Evolutionary conservation across 345 rosid species (phyloP).

Genomic region (Durio zibethinus): DNA sequence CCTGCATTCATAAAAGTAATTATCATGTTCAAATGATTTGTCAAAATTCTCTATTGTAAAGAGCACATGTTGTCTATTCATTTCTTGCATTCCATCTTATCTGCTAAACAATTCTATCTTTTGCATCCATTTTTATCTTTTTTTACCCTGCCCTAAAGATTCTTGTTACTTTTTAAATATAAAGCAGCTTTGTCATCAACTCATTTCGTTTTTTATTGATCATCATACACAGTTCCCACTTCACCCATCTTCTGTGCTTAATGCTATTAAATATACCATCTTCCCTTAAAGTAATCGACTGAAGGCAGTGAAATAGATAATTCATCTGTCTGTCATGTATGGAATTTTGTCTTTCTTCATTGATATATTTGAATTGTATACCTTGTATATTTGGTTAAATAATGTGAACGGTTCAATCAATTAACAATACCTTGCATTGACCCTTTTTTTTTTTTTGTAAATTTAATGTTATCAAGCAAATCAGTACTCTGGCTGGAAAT

Average conservation of each 20-base stretch:
- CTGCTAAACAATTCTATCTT: background rate
- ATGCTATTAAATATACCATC: background rate
- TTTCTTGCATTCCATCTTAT: background rate
- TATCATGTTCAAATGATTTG: background rate
- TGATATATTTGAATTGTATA: background rate
- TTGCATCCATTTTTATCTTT: background rate
- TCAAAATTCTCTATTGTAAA: background rate
- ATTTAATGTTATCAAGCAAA: slow-evolving; percentile 57
- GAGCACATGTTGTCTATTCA: background rate
- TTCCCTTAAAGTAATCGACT: background rate
- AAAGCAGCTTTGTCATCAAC: background rate
- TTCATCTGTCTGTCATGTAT: background rate
- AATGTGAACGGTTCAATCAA: background rate
- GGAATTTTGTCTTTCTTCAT: background rate
- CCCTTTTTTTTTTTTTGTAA: background rate
- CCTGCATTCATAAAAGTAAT: background rate
- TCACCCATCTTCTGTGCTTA: background rate
- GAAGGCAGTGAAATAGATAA: background rate
- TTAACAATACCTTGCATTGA: slow-evolving; percentile 1
- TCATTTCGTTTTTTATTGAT: background rate
- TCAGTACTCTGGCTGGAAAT: slow-evolving; percentile 94
- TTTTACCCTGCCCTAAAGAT: background rate
- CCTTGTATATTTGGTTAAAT: background rate
- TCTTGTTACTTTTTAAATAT: background rate
- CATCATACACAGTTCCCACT: background rate